A percentile compares a stretch with the other conserved stretches of the same genome.
Evolutionary conservation across 1,284 basidiomycete species (phyloP).

Genomic region (Stereum hirsutum): DNA sequence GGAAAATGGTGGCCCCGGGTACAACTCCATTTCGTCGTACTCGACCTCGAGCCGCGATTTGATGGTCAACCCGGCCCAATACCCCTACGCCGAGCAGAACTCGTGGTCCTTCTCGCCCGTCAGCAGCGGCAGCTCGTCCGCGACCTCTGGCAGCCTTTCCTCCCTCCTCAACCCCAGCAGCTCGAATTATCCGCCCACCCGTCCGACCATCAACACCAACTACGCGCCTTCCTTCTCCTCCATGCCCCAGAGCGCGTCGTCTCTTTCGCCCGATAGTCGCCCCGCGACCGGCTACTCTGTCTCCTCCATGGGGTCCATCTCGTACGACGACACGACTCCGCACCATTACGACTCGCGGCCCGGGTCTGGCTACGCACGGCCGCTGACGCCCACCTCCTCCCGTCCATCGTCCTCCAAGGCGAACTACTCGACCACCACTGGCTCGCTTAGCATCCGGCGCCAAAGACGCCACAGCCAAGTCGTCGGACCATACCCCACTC

Average conservation of each 20-base stretch:
- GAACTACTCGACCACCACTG: slow-evolving; percentile 31
- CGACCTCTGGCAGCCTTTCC: slow-evolving; percentile 65
- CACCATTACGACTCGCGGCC: slow-evolving; percentile 53
- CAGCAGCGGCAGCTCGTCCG: slow-evolving; percentile 43
- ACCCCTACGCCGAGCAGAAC: slow-evolving; percentile 46
- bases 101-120: slow-evolving; percentile 52
- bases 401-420: slow-evolving; percentile 57
- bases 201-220: slow-evolving; percentile 59
- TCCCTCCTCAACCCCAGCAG: slow-evolving; percentile 70
- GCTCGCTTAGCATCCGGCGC: slow-evolving; percentile 56
- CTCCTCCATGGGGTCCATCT: slow-evolving; percentile 63
- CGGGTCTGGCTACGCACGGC: slow-evolving; percentile 59
- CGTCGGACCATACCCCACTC: slow-evolving; percentile 73
- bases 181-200: slow-evolving; percentile 35
- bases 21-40: slow-evolving; percentile 37
- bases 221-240: slow-evolving; percentile 57
- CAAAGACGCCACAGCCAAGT: slow-evolving; percentile 72
- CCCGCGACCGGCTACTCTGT: slow-evolving; percentile 78
- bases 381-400: slow-evolving; percentile 27
- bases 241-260: slow-evolving; percentile 62
- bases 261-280: slow-evolving; percentile 71
- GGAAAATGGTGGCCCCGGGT: slow-evolving; percentile 49
- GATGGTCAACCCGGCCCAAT: slow-evolving; percentile 47
- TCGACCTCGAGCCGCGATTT: slow-evolving; percentile 31
- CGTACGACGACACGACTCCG: slow-evolving; percentile 47